Evolutionary conservation across 331 rosid species (phyloP), one percentile per base, ranked within the genome.

Genomic region (Malus hybrid): DNA sequence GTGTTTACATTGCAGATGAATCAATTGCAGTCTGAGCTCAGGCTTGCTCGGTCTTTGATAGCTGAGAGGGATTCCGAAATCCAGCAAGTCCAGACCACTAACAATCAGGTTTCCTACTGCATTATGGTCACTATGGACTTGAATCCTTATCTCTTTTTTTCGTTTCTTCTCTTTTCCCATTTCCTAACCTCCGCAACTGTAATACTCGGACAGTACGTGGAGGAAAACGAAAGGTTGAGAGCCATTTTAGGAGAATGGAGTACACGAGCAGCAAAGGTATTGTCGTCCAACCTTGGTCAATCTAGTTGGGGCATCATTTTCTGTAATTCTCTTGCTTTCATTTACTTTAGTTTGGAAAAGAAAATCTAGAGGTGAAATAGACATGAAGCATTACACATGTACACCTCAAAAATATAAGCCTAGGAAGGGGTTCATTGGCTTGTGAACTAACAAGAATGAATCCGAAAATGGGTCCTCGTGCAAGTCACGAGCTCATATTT

Each of bases 231-330:
- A 81, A 89, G 99, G 75, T 82, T 92, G 10, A 84, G 99, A 83
- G 97, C 97, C 56, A 95, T 95, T 77, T 81, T 95, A 77, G 97
- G 93, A 73, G 99, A 95, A 82, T 95, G 99, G 97, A 92, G 99
- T 83, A 85, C 91, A 39, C 85, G 96, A 24, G 97, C 99, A 24
- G 97, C 99, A 22, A 95, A 92, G 97, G 99, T 95, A 89, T 71
- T 67, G 53, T 39, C 65, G 52, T 30, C 58, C 10, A 68, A 33
- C 64, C 8, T 69, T 44, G 14, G 42, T 11, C 36, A 46, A 52
- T 28, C 46, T 29, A 39, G 10, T 74, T 61, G 44, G 66, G 34
- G 67, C 20, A 52, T 67, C 70, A n/a, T 19, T 63, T 70, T 65
- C 42, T 26, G 75, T 34, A 71, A 13, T 20, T 26, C 52, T 33